phyloP scores from a whole-genome alignment of 805 yeast species.

The Candida morakotiae region DNA sequence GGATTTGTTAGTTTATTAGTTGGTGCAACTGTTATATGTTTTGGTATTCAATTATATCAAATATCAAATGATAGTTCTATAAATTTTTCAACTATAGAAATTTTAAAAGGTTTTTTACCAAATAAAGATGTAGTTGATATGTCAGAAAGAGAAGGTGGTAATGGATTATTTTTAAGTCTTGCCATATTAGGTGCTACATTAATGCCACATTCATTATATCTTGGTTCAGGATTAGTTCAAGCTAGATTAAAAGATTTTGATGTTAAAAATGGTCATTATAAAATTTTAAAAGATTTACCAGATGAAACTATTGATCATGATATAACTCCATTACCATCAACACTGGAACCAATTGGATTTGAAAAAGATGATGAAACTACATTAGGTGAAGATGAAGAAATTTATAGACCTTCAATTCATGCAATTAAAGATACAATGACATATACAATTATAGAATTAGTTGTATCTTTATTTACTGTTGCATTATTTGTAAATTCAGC shows the following conservation, averaged over 20 bases:
- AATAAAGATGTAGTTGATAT: slow-evolving; percentile 37
- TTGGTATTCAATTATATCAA: slow-evolving; percentile 46
- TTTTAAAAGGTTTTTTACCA: slow-evolving; percentile 46
- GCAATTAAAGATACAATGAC: slow-evolving; percentile 79
- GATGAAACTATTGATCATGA: not conserved
- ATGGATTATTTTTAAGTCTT: slow-evolving; percentile 40
- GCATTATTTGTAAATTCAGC: slow-evolving; percentile 93
- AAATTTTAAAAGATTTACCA: not conserved
- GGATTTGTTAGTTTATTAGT: slow-evolving; percentile 75
- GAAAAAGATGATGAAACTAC: slow-evolving; percentile 9
- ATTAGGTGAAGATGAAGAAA: slow-evolving; percentile 14
- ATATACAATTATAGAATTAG: slow-evolving; percentile 77
- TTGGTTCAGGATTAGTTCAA: slow-evolving; percentile 43
- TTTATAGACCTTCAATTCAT: slow-evolving; percentile 68
- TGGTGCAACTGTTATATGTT: slow-evolving; percentile 79
- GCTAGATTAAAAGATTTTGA: slow-evolving; percentile 41
- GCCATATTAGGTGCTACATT: slow-evolving; percentile 46
- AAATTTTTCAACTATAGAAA: slow-evolving; percentile 42
- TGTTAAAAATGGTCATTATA: slow-evolving; percentile 22
- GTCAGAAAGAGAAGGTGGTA: slow-evolving; percentile 45
- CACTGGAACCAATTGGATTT: slow-evolving; percentile 1
- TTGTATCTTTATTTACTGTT: slow-evolving; percentile 76
- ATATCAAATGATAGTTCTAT: slow-evolving; percentile 35
- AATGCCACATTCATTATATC: slow-evolving; percentile 43
- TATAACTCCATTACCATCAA: slow-evolving; percentile 4